A percentile compares a stretch with the other conserved stretches of the same genome.
These are phyloP conservation scores for Hyaloscypha bicolor DNA, from an alignment of 495 filamentous ascomycete genomes.

Conservation along the genomic window DNA sequence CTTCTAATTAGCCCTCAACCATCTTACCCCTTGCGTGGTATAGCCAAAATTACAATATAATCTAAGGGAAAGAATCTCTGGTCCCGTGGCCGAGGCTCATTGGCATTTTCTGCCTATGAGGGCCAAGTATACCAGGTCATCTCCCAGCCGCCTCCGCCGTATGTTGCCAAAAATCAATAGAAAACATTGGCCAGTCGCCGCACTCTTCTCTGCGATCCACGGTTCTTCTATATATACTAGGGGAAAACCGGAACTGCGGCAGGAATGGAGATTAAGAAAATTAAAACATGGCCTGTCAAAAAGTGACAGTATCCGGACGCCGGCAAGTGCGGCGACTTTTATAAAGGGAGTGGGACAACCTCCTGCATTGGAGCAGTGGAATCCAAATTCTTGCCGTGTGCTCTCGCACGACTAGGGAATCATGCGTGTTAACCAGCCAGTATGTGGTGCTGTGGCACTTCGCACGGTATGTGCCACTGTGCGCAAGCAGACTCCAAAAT, in stretches of 20 bases:
- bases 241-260: background rate
- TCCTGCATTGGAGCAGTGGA: constrained; percentile 13
- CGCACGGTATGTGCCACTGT: constrained; percentile 14
- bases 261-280: constrained; percentile 6
- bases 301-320: background rate
- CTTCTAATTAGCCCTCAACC: background rate
- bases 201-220: background rate
- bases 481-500: constrained; percentile 31
- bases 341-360: background rate
- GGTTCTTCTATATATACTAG: background rate
- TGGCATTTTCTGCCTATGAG: background rate
- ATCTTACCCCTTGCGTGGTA: background rate
- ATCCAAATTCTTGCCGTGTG: background rate
- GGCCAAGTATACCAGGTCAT: background rate
- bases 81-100: constrained; percentile 5
- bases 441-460: constrained; percentile 15
- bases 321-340: background rate
- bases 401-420: background rate
- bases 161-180: background rate
- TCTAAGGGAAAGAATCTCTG: constrained; percentile 4
- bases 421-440: constrained; percentile 10
- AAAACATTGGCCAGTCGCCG: constrained; percentile 6
- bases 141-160: background rate
- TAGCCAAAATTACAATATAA: constrained; percentile 13
- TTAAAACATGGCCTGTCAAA: constrained; percentile 1